Evolutionary conservation across 495 filamentous ascomycete species (phyloP).

Genomic region (Penicillium lagena): DNA sequence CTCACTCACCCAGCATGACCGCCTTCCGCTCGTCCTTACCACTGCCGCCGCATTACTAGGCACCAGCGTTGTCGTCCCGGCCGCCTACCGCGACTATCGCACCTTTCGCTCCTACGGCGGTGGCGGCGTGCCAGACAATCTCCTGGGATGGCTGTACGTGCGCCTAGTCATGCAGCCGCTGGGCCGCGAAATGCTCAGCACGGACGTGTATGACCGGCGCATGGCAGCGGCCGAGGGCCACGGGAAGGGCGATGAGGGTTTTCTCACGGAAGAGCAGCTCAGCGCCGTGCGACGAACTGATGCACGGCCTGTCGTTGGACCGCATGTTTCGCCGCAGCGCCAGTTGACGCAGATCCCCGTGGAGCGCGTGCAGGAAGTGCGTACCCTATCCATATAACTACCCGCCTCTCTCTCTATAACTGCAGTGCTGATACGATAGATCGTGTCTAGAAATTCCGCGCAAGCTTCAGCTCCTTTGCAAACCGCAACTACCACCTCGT

Average conservation of each 20-base stretch:
- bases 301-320: slow-evolving; percentile 19
- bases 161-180: slow-evolving; percentile 23
- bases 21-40: slow-evolving; percentile 12
- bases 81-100: slow-evolving; percentile 26
- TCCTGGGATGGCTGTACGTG: slow-evolving; percentile 26
- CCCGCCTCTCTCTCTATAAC: background rate
- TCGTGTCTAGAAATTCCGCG: slow-evolving; percentile 18
- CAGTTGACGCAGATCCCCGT: slow-evolving; percentile 23
- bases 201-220: slow-evolving; percentile 19
- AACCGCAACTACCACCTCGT: slow-evolving; percentile 24
- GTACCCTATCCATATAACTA: slow-evolving; percentile 1
- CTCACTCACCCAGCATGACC: slow-evolving; percentile 7
- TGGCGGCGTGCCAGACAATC: slow-evolving; percentile 26
- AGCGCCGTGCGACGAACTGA: background rate
- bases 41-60: slow-evolving; percentile 12
- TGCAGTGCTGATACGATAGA: too few species aligned
- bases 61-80: slow-evolving; percentile 17
- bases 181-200: slow-evolving; percentile 24
- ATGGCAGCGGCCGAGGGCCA: slow-evolving; percentile 22
- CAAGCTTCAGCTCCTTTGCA: slow-evolving; percentile 17
- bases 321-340: slow-evolving; percentile 30
- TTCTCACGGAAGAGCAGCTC: slow-evolving; percentile 11
- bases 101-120: slow-evolving; percentile 27
- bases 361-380: slow-evolving; percentile 22
- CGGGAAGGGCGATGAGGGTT: slow-evolving; percentile 16